phyloP scores from a whole-genome alignment of 805 yeast species.

The Hemisphaericaspora nanyangensis region DNA sequence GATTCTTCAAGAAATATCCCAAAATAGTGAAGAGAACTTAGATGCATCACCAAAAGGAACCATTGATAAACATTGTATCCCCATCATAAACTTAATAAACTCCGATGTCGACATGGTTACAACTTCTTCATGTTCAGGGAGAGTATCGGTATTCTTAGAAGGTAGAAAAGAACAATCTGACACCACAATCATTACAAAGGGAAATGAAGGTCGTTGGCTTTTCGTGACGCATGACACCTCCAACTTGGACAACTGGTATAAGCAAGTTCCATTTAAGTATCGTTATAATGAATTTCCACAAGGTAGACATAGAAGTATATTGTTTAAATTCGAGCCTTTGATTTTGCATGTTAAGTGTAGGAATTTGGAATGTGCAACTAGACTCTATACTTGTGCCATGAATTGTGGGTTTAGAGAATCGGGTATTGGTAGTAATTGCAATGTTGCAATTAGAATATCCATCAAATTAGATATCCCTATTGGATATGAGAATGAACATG shows the following conservation, averaged over 20 bases:
- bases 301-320: conserved; percentile 44
- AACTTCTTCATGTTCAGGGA: conserved; percentile 85
- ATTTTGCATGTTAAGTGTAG: conserved; percentile 82
- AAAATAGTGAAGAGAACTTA: conserved; percentile 39
- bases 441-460: conserved; percentile 75
- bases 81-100: conserved; percentile 68
- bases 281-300: conserved; percentile 4
- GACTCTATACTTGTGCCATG: conserved; percentile 68
- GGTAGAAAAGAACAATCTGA: conserved; percentile 47
- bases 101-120: conserved; percentile 66
- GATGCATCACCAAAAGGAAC: conserved; percentile 88
- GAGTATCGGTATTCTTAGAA: conserved; percentile 78
- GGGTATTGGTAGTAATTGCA: conserved; percentile 75
- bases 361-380: conserved; percentile 52
- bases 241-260: conserved; percentile 48
- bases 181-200: conserved; percentile 69
- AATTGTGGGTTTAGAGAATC: conserved; percentile 83
- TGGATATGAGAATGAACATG: conserved; percentile 44
- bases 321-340: conserved; percentile 82
- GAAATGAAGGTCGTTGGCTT: conserved; percentile 80
- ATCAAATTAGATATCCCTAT: conserved; percentile 75
- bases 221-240: conserved; percentile 67
- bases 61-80: conserved; percentile 70
- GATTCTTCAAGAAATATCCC: conserved; percentile 50
- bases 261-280: conserved; percentile 20